Percentiles rank a stretch among this genome's conserved stretches.
These are phyloP conservation scores for Populus hybrid DNA, from an alignment of 441 rosid species.

Conservation along the genomic window DNA sequence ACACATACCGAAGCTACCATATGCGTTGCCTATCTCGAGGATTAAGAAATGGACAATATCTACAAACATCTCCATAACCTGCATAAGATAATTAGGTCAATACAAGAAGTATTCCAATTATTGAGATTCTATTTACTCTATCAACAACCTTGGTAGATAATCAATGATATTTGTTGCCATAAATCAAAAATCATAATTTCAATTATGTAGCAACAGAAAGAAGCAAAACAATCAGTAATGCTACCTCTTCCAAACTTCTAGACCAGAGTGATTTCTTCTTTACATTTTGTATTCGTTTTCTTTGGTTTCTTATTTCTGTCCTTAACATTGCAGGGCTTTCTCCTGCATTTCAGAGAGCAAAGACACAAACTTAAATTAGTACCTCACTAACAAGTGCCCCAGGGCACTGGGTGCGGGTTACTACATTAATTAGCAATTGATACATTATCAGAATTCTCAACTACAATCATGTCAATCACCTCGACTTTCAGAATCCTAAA, in stretches of 20 bases:
- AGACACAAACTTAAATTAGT: background rate
- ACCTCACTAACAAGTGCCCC: background rate
- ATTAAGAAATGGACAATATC: slow-evolving; percentile 90
- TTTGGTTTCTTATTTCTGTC: slow-evolving; percentile 85
- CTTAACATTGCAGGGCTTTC: slow-evolving; percentile 62
- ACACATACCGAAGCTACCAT: slow-evolving; percentile 71
- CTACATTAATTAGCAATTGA: background rate
- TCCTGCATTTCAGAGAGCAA: slow-evolving; percentile 16
- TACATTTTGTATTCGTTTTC: slow-evolving; percentile 71
- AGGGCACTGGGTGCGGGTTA: background rate
- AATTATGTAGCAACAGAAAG: background rate
- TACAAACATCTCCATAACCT: slow-evolving; percentile 98
- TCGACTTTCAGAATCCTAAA: background rate
- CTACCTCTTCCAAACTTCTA: slow-evolving; percentile 94
- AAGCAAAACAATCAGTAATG: background rate
- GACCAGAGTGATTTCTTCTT: slow-evolving; percentile 98
- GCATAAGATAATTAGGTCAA: slow-evolving; percentile 9
- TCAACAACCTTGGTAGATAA: background rate
- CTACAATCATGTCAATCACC: background rate
- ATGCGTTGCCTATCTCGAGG: slow-evolving; percentile 73
- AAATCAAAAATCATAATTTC: background rate
- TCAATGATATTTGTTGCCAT: background rate
- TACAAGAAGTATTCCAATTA: background rate
- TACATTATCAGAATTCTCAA: background rate
- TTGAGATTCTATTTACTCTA: background rate